Evolutionary conservation across 2,329 filamentous ascomycete genomes (phyloP).

Genomic region (Fusarium algeriense): DNA sequence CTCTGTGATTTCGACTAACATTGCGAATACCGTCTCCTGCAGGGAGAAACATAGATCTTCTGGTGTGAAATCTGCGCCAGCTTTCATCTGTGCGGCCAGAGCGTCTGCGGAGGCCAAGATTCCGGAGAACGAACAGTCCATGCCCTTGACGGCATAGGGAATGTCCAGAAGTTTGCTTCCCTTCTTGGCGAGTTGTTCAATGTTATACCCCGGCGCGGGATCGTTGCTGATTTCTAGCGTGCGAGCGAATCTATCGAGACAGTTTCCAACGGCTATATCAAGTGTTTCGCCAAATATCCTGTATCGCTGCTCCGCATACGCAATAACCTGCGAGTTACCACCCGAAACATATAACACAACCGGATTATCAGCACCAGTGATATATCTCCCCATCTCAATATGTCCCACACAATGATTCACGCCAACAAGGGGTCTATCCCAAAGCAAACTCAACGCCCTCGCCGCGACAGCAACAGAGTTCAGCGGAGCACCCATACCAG

Average conservation of each 20-base stretch:
- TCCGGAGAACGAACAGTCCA: slow-evolving; percentile 97
- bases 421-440: slow-evolving; percentile 88
- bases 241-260: slow-evolving; percentile 93
- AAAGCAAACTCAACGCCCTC: slow-evolving; percentile 83
- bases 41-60: slow-evolving; percentile 93
- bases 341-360: slow-evolving; percentile 96
- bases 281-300: slow-evolving; percentile 98
- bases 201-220: slow-evolving; percentile 96
- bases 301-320: slow-evolving; percentile 93
- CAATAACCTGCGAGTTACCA: slow-evolving; percentile 98
- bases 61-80: slow-evolving; percentile 73
- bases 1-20: slow-evolving; percentile 99
- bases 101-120: slow-evolving; percentile 88
- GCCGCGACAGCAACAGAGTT: slow-evolving; percentile 88
- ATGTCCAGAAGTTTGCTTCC: slow-evolving; percentile 83
- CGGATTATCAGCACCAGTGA: slow-evolving; percentile 90
- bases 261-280: slow-evolving; percentile 98
- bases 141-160: slow-evolving; percentile 96
- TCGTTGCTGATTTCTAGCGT: slow-evolving; percentile 94
- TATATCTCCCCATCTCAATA: slow-evolving; percentile 97
- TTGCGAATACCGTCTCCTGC: slow-evolving; percentile 95
- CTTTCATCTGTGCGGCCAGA: slow-evolving; percentile 75
- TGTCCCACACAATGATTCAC: slow-evolving; percentile 99
- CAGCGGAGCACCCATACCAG: slow-evolving; percentile 95
- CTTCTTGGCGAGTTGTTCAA: slow-evolving; percentile 89